A percentile compares a stretch with the other conserved stretches of the same genome.
Evolutionary conservation across 2,329 filamentous ascomycete genomes (phyloP).

Genomic region (Hymenotorrendiella dingleyae): DNA sequence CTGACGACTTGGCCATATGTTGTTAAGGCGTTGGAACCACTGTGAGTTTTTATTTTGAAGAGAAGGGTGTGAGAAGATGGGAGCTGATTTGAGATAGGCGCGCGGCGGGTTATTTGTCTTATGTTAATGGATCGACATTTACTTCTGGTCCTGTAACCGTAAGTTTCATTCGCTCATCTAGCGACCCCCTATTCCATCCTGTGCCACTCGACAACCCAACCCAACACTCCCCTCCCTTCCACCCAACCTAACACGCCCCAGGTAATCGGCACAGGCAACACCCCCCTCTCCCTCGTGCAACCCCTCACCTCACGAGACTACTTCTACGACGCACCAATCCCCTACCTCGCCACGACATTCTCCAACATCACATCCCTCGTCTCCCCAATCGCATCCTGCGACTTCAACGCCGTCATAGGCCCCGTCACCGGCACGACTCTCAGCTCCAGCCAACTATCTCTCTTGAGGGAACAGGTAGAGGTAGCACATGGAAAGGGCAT

Average conservation of each 20-base stretch:
- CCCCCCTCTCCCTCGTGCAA: conserved; percentile 44
- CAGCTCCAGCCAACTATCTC: conserved; percentile 37
- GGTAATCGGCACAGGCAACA: conserved; percentile 28
- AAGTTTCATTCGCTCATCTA: no score
- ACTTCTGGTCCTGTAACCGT: conserved; percentile 24
- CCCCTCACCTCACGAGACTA: conserved; percentile 42
- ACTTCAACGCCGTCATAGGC: conserved; percentile 49
- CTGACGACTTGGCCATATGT: conserved; percentile 49
- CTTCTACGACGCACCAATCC: conserved; percentile 49
- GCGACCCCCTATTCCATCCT: no score
- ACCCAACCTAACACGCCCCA: no score
- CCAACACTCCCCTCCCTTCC: no score
- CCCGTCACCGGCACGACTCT: conserved; percentile 40
- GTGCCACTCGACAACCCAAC: no score
- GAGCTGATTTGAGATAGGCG: no score
- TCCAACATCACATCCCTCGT: conserved; percentile 26
- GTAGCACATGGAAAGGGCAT: conserved; percentile 42
- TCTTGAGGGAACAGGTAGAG: conserved; percentile 39
- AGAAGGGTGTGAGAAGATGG: no score
- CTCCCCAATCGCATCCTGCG: conserved; percentile 44
- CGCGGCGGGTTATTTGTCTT: conserved; percentile 29
- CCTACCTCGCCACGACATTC: conserved; percentile 22
- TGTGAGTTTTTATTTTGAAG: conserved; percentile 46
- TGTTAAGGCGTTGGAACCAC: conserved; percentile 48
- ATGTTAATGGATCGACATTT: conserved; percentile 18